These are phyloP conservation scores for Amanita pseudoporphyria DNA, from an alignment of 768 basidiomycete genomes.

Conservation along the genomic window DNA sequence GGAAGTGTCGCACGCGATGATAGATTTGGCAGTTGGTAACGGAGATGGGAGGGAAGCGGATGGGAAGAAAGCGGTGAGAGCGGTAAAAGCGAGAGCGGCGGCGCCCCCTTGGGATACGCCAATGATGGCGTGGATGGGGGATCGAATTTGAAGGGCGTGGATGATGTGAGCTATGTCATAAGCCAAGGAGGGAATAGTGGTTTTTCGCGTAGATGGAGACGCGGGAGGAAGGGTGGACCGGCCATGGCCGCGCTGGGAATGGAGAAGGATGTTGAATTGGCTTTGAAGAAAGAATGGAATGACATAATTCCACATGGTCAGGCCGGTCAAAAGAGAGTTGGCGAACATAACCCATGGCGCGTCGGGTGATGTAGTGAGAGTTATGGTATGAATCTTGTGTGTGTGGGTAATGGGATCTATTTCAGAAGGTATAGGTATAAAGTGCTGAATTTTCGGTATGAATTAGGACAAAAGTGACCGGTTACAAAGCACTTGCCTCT, in stretches of 20 bases:
- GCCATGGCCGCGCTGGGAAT: conserved; percentile 46
- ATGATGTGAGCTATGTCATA: conserved; percentile 34
- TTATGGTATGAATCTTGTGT: conserved; percentile 32
- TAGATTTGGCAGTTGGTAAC: conserved; percentile 19
- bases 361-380: conserved; percentile 26
- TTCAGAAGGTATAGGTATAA: conserved; percentile 26
- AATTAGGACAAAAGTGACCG: not conserved
- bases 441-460: conserved; percentile 21
- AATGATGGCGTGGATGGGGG: conserved; percentile 33
- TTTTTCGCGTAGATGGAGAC: conserved; percentile 11
- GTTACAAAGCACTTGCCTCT: conserved; percentile 22
- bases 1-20: conserved; percentile 41
- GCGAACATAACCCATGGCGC: conserved; percentile 43
- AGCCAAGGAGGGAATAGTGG: conserved; percentile 36
- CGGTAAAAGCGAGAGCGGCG: conserved; percentile 35
- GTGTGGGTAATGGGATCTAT: conserved; percentile 13
- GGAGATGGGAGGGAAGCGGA: conserved; percentile 2
- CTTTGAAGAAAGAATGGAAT: conserved; percentile 29
- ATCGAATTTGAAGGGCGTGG: conserved; percentile 22
- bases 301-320: conserved; percentile 37
- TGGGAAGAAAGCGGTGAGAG: conserved; percentile 21
- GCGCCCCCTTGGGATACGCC: conserved; percentile 49
- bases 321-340: conserved; percentile 40
- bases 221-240: conserved; percentile 25
- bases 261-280: conserved; percentile 34